These are phyloP conservation scores for Vigna nakashimae DNA, from an alignment of 306 rosid species.

Conservation along the genomic window DNA sequence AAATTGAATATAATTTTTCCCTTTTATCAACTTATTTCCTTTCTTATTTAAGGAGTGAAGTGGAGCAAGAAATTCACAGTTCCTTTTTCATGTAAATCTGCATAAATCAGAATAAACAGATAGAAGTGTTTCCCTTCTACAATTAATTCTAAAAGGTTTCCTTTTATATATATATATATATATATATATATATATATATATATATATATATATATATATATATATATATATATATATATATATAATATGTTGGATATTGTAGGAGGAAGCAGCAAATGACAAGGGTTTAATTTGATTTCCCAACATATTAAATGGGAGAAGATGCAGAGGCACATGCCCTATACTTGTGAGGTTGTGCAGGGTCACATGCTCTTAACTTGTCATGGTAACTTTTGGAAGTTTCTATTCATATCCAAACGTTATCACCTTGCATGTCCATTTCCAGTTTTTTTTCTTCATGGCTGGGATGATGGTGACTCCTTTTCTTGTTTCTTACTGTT, in stretches of 20 bases:
- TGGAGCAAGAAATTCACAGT: no score
- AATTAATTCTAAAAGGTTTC: no score
- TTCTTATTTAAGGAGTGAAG: no score
- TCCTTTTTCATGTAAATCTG: no score
- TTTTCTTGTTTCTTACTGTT: slow-evolving; percentile 44
- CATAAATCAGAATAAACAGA: no score
- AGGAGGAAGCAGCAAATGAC: slow-evolving; percentile 1
- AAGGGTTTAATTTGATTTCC: no score
- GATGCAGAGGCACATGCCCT: slow-evolving; percentile 28
- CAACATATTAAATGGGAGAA: slow-evolving; percentile 2
- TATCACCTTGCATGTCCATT: slow-evolving; percentile 30
- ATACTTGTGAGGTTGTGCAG: neutral
- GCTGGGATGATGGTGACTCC: slow-evolving; percentile 38
- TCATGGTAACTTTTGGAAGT: slow-evolving; percentile 12
- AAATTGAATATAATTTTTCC: no score
- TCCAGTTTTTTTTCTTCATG: slow-evolving; percentile 24
- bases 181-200: no score
- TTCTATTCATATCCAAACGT: slow-evolving; percentile 15
- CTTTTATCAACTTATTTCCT: no score
- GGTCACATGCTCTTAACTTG: slow-evolving; percentile 11
- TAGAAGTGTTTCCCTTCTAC: no score
- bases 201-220: neutral
- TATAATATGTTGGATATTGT: neutral
- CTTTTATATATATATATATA: no score
- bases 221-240: no score